phyloP scores from a whole-genome alignment of 805 yeast species.

The Candida michaelii region DNA sequence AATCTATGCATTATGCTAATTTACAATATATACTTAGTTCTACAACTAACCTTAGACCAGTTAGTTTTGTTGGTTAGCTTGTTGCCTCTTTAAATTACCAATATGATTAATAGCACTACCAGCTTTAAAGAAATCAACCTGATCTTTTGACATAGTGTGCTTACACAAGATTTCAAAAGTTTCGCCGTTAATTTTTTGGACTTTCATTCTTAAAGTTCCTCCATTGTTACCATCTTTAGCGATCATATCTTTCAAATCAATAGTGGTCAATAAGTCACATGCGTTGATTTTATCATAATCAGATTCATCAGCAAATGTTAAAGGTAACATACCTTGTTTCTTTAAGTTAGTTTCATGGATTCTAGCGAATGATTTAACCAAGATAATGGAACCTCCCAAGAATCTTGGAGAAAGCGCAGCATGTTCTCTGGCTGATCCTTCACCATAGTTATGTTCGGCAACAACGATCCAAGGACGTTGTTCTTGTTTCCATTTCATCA shows the following conservation, averaged over 20 bases:
- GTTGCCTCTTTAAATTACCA: slow-evolving; percentile 46
- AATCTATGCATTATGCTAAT: slow-evolving; percentile 4
- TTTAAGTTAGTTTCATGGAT: slow-evolving; percentile 97
- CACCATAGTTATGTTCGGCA: slow-evolving; percentile 98
- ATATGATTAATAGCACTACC: slow-evolving; percentile 96
- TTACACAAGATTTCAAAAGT: slow-evolving; percentile 69
- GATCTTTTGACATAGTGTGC: slow-evolving; percentile 97
- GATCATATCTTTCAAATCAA: slow-evolving; percentile 72
- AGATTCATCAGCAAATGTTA: slow-evolving; percentile 84
- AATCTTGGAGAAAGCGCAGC: slow-evolving; percentile 96
- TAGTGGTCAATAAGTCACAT: slow-evolving; percentile 76
- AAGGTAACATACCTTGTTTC: slow-evolving; percentile 96
- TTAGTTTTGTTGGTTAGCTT: not conserved
- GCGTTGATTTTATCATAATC: slow-evolving; percentile 82
- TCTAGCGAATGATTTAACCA: slow-evolving; percentile 95
- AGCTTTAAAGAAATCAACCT: slow-evolving; percentile 92
- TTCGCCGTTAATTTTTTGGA: slow-evolving; percentile 74
- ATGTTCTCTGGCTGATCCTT: slow-evolving; percentile 98
- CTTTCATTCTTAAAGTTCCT: slow-evolving; percentile 68
- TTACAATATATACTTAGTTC: not conserved
- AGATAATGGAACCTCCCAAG: slow-evolving; percentile 84
- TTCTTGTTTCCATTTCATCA: slow-evolving; percentile 93
- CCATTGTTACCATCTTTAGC: slow-evolving; percentile 86
- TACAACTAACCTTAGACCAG: not conserved
- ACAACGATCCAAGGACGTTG: slow-evolving; percentile 88